Base-by-base conservation (phyloP, 2,329 filamentous ascomycete genomes). In the Amauroascus niger region DNA sequence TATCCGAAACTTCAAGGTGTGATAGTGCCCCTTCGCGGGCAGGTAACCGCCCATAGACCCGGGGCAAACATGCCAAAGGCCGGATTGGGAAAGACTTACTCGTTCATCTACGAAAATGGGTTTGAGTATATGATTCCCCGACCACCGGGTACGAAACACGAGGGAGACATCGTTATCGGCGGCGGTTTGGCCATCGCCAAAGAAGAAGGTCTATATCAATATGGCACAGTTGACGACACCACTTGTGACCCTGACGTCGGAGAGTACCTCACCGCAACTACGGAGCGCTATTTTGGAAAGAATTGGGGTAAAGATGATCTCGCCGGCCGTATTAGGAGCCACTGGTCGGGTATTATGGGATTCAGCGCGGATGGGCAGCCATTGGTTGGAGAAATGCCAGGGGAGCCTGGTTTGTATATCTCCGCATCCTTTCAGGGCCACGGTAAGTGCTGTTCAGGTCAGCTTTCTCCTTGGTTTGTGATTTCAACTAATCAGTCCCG, bases 321-420 rank as follows among this genome's bases (percentile, higher is more conserved):
- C 13, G 74, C 76, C 52, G 73, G 74, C 2, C 65, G 73, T 5
- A 62, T 78, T 11, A 66, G 73, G 22, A 64, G 60, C 37, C 70
- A 75, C 37, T 81, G 78, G 77, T 75, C 74, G 9, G 79, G 79
- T 1, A 77, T 80, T 58, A 81, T 80, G 76, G 78, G 77, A 0
- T 79, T 75, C 57, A 77, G 72, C 6, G 67, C 72, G 2, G 79
- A 82, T 61, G 73, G 73, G 0, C 67, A 76, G 41, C 79, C 79
- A 0, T 70, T 79, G 43, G 74, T 81, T 0, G 79, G 79, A 0
- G 65, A 70, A 55, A 66, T 79, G 54, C 52, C 58, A 7, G 54
- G 48, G 18, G 58, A 58, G n/a, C 46, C 49, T n/a, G 58, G 58
- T 2, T 33, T 60, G 39, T 60, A 55, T 54, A 55, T 60, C 44